A percentile compares a stretch with the other conserved stretches of the same genome.
phyloP scores from a whole-genome alignment of 345 rosid genomes.

The Luvunga scandens region DNA sequence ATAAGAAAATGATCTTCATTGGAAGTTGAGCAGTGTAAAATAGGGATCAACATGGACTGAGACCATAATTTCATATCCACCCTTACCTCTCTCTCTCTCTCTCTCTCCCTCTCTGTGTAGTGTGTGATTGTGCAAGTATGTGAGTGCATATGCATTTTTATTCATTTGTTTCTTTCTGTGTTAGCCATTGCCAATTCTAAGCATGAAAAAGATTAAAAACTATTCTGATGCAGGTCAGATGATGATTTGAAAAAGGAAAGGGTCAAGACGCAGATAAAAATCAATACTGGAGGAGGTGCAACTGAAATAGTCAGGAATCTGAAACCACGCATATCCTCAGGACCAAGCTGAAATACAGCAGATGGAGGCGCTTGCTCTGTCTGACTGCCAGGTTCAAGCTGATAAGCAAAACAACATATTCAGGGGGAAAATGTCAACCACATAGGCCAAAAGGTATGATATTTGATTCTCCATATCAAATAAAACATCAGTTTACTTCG shows the following conservation, averaged over 20 bases:
- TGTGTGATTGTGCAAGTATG: neutral
- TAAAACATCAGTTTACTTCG: neutral
- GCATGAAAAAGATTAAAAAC: neutral
- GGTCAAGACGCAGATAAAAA: neutral
- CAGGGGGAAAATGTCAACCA: slow-evolving; percentile 12
- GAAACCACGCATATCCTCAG: slow-evolving; percentile 79
- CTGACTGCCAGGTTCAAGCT: slow-evolving; percentile 98
- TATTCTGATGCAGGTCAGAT: slow-evolving; percentile 6
- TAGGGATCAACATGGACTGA: neutral
- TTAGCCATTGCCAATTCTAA: neutral
- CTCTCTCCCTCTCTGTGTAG: too few species aligned
- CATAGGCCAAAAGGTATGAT: neutral
- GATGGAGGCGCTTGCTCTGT: slow-evolving; percentile 99
- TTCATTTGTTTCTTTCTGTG: neutral
- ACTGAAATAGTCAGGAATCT: slow-evolving; percentile 92
- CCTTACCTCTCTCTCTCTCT: too few species aligned
- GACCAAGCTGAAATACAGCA: slow-evolving; percentile 67
- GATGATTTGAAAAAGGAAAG: slow-evolving; percentile 17
- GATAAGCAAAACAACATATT: slow-evolving; percentile 24
- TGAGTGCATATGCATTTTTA: neutral
- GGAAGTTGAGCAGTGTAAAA: slow-evolving; percentile 6
- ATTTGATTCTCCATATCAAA: neutral
- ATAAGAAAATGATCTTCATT: neutral
- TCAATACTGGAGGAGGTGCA: slow-evolving; percentile 86
- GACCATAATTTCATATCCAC: neutral